Base-by-base conservation (phyloP, 192 early-diverging fungal species). In the Phycomyces blakesleeanus region DNA sequence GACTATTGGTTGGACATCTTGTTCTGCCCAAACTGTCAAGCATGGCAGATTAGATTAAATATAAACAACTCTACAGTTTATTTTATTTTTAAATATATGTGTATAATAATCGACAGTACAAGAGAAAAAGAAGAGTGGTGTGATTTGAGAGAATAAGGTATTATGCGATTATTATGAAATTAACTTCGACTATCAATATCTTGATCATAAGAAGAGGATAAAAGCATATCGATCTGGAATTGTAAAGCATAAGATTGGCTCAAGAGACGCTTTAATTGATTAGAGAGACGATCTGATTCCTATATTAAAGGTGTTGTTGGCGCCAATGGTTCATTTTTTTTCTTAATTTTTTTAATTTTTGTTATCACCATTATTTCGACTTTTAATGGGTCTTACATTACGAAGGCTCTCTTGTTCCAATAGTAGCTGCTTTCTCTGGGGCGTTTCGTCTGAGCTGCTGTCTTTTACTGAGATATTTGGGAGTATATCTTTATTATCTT, bases 1-100 rank as follows among this genome's bases (percentile, higher is more conserved):
- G 92, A 38, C 38, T 78, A 5, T 58, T 83, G 21, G 76, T 85
- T 37, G 83, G 83, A 24, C 60, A 69, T 44, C 60, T 69, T 24
- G 39, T 54, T 22, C 40, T 54, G 51, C 61, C 61, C 8, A 63
- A 26, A 63, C 15, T 63, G 16, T 38, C 27, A 6, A 57, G 56
- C 20, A 41, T 57, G 25, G 39, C 34, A 7, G 39, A 57, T 41
- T 16, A 37, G n/a, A 41, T 57, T 18, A 3, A 47, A 47, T 47
- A 47, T 47, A 18, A 47, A 18, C 3, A 14, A 3, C 44, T 14
- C 12, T n/a, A 14, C 12, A 47, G 44, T 47, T 14, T 47, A 47
- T 14, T 14, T 18, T 14, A 41, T 41, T 6, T 18, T 18, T 18
- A 14, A 6, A 7, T 47, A 47, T 18, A 47, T 47, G 11, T n/a